These are phyloP conservation scores for Phlebiopsis gigantea DNA, from an alignment of 768 basidiomycete species.

Conservation along the genomic window DNA sequence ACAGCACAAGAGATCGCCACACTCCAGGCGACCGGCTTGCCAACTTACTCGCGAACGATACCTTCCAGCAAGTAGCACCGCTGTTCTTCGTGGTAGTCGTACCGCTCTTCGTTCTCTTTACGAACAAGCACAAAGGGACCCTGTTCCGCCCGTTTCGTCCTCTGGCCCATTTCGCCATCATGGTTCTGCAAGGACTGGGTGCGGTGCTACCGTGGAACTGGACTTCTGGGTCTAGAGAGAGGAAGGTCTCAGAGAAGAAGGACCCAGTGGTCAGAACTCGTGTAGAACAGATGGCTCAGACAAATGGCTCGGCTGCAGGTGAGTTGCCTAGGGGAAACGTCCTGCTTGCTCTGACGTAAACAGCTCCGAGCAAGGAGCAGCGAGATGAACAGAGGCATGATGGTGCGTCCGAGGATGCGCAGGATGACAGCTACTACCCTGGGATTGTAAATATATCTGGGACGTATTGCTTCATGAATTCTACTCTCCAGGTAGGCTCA, in stretches of 20 bases:
- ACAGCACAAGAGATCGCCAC: background rate
- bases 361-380: constrained; percentile 9
- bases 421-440: constrained; percentile 57
- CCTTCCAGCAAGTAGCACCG: constrained; percentile 55
- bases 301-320: constrained; percentile 25
- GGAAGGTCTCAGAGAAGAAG: constrained; percentile 34
- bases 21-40: background rate
- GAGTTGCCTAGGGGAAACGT: background rate
- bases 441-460: constrained; percentile 95
- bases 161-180: constrained; percentile 24
- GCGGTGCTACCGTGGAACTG: constrained; percentile 61
- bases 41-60: constrained; percentile 11
- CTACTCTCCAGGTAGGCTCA: constrained; percentile 72
- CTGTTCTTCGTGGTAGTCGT: constrained; percentile 46
- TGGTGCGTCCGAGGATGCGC: background rate
- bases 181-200: constrained; percentile 60
- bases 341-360: constrained; percentile 1
- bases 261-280: constrained; percentile 49
- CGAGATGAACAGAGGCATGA: background rate
- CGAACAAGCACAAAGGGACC: constrained; percentile 21
- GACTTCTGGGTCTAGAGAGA: constrained; percentile 28
- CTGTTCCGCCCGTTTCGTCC: background rate
- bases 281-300: constrained; percentile 49
- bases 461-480: constrained; percentile 97
- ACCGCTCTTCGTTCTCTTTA: constrained; percentile 30